Base-by-base conservation (phyloP, 208 protist species). In the Naegleria lovaniensis region DNA sequence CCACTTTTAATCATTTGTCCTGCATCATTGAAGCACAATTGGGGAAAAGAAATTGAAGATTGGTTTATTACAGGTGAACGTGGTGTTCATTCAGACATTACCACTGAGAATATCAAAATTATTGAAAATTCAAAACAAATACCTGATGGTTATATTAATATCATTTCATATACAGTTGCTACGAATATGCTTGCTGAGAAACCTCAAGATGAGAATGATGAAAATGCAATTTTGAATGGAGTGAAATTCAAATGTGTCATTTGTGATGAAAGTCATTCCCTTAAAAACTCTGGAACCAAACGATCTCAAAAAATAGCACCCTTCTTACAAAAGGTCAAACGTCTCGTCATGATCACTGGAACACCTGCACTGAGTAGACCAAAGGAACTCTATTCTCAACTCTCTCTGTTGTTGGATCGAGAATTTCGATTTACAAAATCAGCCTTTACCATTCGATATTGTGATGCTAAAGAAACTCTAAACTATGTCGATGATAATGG, bases 1-100 rank as follows among this genome's bases (percentile, higher is more conserved):
- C 98, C 98, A 40, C 92, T 98, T 55, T 94, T 98, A 41, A 94
- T 98, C 33, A 92, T 98, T 38, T 97, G 96, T 92, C 97, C 97
- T 79, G 94, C 97, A 93, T 97, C 96, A n/a, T 92, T 98, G 22
- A 95, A 96, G 90, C 93, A 96, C 76, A 96, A 97, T 91, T 98
- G 97, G 97, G 33, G 15, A 36, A 90, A 36, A 13, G 87, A 90
- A 83, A n/a, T 94, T 93, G 59, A 97, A 96, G 52, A 91, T 48
- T 91, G 90, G 90, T 88, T 85, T 19, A 15, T n/a, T 36, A 79
- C 29, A 36, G n/a, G 67, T 79, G 67, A 79, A 36, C 2, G 1
- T 2, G 83, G 40, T 25, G n/a, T n/a, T 79, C 33, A 48, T 39
- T 33, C 13, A 43, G 40, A 33, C 6, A 89, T 89, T 29, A 67